Evolutionary conservation across 805 yeast genomes (phyloP).

Genomic region (Barnettozyma populi): DNA sequence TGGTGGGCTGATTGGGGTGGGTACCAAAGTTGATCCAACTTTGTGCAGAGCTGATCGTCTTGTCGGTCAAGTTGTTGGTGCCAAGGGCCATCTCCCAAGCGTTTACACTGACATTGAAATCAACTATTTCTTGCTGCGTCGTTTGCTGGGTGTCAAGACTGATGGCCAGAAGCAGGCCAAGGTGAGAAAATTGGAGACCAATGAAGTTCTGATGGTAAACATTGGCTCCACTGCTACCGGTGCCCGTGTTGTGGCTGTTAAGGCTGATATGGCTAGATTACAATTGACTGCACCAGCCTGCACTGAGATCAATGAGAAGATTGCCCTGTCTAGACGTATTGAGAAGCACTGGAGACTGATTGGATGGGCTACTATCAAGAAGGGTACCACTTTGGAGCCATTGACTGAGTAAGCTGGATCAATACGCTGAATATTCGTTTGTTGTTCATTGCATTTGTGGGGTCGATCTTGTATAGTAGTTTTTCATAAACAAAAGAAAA

Average conservation of each 20-base stretch:
- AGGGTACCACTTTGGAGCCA: constrained; percentile 87
- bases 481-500: neutral
- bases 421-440: neutral
- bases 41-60: constrained; percentile 98
- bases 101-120: constrained; percentile 97
- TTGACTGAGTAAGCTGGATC: constrained; percentile 23
- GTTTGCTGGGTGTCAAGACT: constrained; percentile 96
- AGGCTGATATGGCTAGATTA: constrained; percentile 98
- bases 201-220: constrained; percentile 97
- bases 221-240: constrained; percentile 99
- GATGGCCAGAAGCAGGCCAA: constrained; percentile 96
- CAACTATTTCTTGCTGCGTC: constrained; percentile 92
- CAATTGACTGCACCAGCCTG: constrained; percentile 97
- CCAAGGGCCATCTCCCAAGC: constrained; percentile 92
- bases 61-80: constrained; percentile 98
- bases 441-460: neutral
- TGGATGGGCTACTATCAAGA: constrained; percentile 99
- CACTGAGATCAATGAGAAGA: constrained; percentile 96
- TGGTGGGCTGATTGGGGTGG: constrained; percentile 99
- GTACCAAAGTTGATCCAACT: constrained; percentile 98
- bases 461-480: neutral
- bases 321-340: constrained; percentile 97
- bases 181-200: constrained; percentile 88
- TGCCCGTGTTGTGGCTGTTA: constrained; percentile 96
- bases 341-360: constrained; percentile 99